Evolutionary conservation across 2,329 filamentous ascomycete genomes (phyloP).

Genomic region (Penicillium sp.): DNA sequence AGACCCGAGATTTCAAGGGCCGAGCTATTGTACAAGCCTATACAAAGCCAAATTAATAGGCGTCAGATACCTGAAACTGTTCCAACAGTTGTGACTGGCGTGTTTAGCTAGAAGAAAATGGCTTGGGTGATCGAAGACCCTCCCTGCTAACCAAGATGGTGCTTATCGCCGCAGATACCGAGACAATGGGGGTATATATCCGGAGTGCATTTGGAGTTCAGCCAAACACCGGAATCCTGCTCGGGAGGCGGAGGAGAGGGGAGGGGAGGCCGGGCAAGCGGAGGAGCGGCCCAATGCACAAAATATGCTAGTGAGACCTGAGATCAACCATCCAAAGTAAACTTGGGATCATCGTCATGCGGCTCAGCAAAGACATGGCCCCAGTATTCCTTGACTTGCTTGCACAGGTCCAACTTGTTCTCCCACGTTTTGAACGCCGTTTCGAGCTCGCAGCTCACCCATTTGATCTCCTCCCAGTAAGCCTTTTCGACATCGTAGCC

Average conservation of each 20-base stretch:
- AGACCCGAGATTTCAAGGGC: neutral
- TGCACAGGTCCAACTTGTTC: slow-evolving; percentile 31
- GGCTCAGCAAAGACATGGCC: slow-evolving; percentile 35
- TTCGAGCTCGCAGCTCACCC: slow-evolving; percentile 40
- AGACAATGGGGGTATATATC: neutral
- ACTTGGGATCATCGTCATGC: slow-evolving; percentile 34
- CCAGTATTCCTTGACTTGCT: slow-evolving; percentile 36
- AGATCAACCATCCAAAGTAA: slow-evolving; percentile 24
- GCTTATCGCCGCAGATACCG: neutral
- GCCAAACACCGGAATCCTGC: neutral
- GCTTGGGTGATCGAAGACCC: neutral
- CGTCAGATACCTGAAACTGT: neutral
- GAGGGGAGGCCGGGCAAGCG: neutral
- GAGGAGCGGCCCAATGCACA: neutral
- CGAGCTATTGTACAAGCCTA: neutral
- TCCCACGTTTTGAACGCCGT: slow-evolving; percentile 36
- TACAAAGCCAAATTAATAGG: neutral
- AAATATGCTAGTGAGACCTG: neutral
- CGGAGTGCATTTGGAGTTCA: neutral
- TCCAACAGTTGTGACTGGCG: neutral
- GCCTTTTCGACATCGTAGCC: slow-evolving; percentile 41
- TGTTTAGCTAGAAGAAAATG: neutral
- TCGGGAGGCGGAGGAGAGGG: neutral
- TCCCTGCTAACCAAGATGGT: neutral
- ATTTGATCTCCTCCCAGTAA: slow-evolving; percentile 44